Conservation (phyloP, 2,329 filamentous ascomycete species). For the Polytolypa hystricis region DNA sequence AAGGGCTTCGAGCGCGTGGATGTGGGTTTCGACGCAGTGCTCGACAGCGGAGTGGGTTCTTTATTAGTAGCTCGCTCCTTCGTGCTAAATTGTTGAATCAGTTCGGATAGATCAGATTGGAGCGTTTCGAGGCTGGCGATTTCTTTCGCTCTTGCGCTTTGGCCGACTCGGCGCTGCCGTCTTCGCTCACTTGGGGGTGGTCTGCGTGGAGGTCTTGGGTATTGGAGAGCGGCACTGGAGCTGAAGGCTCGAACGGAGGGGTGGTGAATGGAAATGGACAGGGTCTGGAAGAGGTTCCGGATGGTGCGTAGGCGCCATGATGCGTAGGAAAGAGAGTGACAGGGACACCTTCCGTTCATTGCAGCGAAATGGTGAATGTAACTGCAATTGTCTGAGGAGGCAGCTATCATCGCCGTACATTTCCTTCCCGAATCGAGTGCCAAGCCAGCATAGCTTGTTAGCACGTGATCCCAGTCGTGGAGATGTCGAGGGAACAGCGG, state of each 20-base stretch:
- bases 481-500: too few relatives aligned
- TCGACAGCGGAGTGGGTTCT: too few relatives aligned
- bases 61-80: too few relatives aligned
- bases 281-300: constrained; percentile 14
- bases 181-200: constrained; percentile 2
- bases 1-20: constrained; percentile 15
- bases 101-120: not conserved
- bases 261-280: not conserved
- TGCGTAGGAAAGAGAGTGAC: constrained; percentile 18
- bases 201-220: constrained; percentile 3
- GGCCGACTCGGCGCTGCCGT: not conserved
- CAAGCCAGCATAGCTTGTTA: too few relatives aligned
- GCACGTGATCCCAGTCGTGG: too few relatives aligned
- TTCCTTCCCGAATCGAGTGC: too few relatives aligned
- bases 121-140: not conserved
- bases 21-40: too few relatives aligned
- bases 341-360: constrained; percentile 3
- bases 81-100: constrained; percentile 1
- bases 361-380: too few relatives aligned
- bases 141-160: constrained; percentile 2
- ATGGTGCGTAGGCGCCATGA: constrained; percentile 23
- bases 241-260: constrained; percentile 8
- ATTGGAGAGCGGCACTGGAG: constrained; percentile 9
- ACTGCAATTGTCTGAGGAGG: too few relatives aligned
- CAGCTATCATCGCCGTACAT: too few relatives aligned